Conservation (phyloP, 805 yeast species). For the Pichia ethanolica region DNA sequence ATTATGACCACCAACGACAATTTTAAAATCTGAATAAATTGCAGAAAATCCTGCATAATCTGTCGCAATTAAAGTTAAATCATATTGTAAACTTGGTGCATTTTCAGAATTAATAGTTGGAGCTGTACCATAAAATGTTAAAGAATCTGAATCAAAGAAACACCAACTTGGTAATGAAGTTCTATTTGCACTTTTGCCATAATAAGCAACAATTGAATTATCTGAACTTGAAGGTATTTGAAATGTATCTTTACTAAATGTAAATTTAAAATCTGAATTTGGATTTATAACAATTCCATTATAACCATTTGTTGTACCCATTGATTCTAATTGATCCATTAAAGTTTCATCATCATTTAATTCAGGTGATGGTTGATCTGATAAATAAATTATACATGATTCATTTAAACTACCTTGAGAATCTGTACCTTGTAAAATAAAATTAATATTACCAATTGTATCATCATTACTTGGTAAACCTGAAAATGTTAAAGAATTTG, state of each 20-base stretch:
- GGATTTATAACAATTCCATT: conserved; percentile 70
- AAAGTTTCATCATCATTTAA: conserved; percentile 35
- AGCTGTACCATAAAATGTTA: conserved; percentile 78
- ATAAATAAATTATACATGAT: conserved; percentile 45
- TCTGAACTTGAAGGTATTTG: conserved; percentile 34
- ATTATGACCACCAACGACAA: conserved; percentile 84
- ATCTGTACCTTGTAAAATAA: conserved; percentile 62
- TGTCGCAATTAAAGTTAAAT: conserved; percentile 68
- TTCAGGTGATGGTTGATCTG: conserved; percentile 48
- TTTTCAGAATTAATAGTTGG: conserved; percentile 79
- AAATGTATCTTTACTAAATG: conserved; percentile 60
- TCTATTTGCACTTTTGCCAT: conserved; percentile 74
- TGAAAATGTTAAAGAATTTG: conserved; percentile 46
- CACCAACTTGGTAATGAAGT: conserved; percentile 92
- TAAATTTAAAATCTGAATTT: conserved; percentile 55
- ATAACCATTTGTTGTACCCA: conserved; percentile 72
- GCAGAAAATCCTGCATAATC: conserved; percentile 72
- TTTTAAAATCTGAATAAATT: conserved; percentile 57
- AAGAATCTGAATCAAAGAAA: conserved; percentile 49
- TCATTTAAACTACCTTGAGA: conserved; percentile 42
- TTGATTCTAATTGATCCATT: conserved; percentile 45
- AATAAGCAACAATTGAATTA: conserved; percentile 53
- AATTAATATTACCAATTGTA: conserved; percentile 34
- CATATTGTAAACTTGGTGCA: conserved; percentile 77
- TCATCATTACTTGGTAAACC: conserved; percentile 51